Base-by-base conservation (phyloP, 2,329 filamentous ascomycete species). In the Xylariaceae sp. region DNA sequence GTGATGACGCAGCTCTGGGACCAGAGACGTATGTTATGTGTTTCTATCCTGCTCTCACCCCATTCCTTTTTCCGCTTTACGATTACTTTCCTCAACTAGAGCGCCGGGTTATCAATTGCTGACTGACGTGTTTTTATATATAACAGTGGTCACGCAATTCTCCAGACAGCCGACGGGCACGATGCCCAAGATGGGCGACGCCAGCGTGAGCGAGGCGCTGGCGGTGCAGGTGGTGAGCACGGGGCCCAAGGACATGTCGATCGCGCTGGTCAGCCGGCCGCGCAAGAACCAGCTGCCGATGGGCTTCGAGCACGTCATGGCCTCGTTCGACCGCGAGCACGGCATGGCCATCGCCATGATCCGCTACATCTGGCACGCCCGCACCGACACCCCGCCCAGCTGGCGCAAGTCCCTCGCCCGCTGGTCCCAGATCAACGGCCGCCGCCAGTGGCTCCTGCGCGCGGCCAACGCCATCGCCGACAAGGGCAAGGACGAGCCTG, bases 1-100 rank as follows among this genome's bases (percentile, higher is more conserved):
- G 42, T 46, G n/a, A 43, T 51, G 35, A 47, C 29, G 30, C 40
- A 40, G 27, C 35, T 51, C 27, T 51, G 47, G 48, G 45, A 50
- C 21, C 35, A 47, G 38, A 45, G 47, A 43, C 31, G 45, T 48
- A 43, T 3, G 47, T 7, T 6, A 11, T 24, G 6, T 24, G 6
- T 24, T 24, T 11, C 11, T 24, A 6, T 17, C n/a, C 13, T 23
- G 34, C 6, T 14, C 15, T 2, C 7, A 13, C 13, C 17, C 13
- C 7, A 7, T 24, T 11, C 13, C n/a, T 26, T 21, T 23, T 21
- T 14, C n/a, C 18, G 11, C 27, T 4, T 8, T 6, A 13, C 9
- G 9, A 33, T 7, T 18, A 38, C n/a, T n/a, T n/a, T n/a, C n/a
- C n/a, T n/a, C n/a, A n/a, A n/a, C n/a, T n/a, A n/a, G n/a, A n/a